Percentiles rank a stretch among this genome's conserved stretches.
Conservation (phyloP, 129 eudicot species). For the Calendula officinalis region DNA sequence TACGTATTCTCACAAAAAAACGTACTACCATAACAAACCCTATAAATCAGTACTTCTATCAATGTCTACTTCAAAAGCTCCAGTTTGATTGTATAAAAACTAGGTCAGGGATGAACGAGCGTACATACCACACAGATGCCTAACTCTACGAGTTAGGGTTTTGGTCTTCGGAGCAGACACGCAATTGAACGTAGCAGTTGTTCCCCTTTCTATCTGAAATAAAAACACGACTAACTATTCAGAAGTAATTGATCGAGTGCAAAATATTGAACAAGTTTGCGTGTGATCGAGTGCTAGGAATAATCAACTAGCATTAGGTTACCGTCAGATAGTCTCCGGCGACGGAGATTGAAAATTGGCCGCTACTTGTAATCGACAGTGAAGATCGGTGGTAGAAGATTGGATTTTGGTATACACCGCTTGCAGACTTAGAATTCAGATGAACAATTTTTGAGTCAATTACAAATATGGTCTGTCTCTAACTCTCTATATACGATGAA, state of each 20-base stretch:
- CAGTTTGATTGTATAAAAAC: neutral
- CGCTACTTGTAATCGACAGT: no score
- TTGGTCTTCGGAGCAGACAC: neutral
- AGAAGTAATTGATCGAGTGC: neutral
- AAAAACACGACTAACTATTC: neutral
- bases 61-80: neutral
- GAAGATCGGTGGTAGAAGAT: neutral
- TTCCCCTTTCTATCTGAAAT: neutral
- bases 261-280: neutral
- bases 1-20: neutral
- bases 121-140: conserved; percentile 20
- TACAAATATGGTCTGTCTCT: no score
- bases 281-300: neutral
- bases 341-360: no score
- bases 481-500: no score
- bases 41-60: neutral
- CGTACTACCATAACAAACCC: neutral
- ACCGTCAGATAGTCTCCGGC: no score
- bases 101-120: neutral
- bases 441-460: no score
- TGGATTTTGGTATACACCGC: no score
- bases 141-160: conserved; percentile 25
- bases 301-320: neutral
- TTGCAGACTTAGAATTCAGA: no score
- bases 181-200: neutral